Percentiles rank a stretch among this genome's conserved stretches.
Conservation (phyloP, 1,139 yeast species). For the Pneumocystis wakefieldiae region DNA sequence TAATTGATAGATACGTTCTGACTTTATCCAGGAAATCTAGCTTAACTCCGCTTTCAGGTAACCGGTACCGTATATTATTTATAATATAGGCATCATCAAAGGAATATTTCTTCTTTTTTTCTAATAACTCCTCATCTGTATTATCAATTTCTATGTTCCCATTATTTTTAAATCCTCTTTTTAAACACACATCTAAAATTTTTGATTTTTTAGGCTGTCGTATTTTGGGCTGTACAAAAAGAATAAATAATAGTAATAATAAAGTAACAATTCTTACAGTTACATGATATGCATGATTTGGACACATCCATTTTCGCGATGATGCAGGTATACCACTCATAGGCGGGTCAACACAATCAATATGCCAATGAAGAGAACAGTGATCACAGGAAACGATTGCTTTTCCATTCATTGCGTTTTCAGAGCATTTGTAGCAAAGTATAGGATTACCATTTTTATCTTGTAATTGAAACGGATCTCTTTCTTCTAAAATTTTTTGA, state of each 20-base stretch:
- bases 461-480: conserved; percentile 49
- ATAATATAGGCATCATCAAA: conserved; percentile 19
- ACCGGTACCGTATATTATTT: conserved; percentile 41
- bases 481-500: conserved; percentile 29
- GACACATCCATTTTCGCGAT: conserved; percentile 86
- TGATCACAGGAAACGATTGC: conserved; percentile 66
- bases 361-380: conserved; percentile 79
- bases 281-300: conserved; percentile 60
- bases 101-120: conserved; percentile 8
- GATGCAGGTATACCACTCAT: conserved; percentile 58
- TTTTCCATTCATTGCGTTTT: conserved; percentile 43
- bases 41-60: conserved; percentile 60
- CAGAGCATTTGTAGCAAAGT: conserved; percentile 63
- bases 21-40: conserved; percentile 54
- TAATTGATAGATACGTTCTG: conserved; percentile 14
- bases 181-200: conserved; percentile 40
- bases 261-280: conserved; percentile 25
- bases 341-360: conserved; percentile 75
- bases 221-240: conserved; percentile 13
- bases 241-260: conserved; percentile 2
- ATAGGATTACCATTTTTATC: conserved; percentile 52
- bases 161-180: conserved; percentile 48
- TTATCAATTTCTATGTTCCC: conserved; percentile 51
- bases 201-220: conserved; percentile 43
- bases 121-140: conserved; percentile 20